Evolutionary conservation across 2,329 filamentous ascomycete species (phyloP).

Genomic region (Basipetospora chlamydospora): DNA sequence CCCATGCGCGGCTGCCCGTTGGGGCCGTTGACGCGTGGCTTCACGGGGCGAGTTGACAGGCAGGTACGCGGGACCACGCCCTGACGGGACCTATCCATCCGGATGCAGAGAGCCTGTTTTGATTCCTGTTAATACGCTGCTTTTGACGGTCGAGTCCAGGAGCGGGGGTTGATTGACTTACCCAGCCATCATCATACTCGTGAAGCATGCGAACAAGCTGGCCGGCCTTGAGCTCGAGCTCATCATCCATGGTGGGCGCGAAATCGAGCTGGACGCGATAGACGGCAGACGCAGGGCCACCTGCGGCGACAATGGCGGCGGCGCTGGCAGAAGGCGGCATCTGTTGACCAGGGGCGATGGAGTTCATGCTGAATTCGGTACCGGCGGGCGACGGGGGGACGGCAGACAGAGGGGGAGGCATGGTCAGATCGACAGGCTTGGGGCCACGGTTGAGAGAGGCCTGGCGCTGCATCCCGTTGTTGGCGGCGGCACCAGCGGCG

Average conservation of each 20-base stretch:
- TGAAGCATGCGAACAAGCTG: conserved; percentile 80
- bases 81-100: conserved; percentile 78
- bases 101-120: conserved; percentile 71
- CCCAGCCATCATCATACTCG: conserved; percentile 97
- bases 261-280: conserved; percentile 93
- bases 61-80: conserved; percentile 91
- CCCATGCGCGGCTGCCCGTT: conserved; percentile 28
- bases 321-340: conserved; percentile 33
- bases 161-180: conserved; percentile 31
- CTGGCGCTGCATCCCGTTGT: conserved; percentile 32
- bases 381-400: conserved; percentile 44
- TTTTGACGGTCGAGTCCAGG: conserved; percentile 10
- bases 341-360: conserved; percentile 31
- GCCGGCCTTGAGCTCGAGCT: conserved; percentile 67
- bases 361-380: conserved; percentile 47
- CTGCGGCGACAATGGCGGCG: conserved; percentile 47
- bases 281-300: conserved; percentile 51
- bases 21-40: conserved; percentile 49
- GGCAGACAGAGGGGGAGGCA: conserved; percentile 19
- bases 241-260: conserved; percentile 80
- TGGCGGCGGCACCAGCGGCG: conserved; percentile 23
- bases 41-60: conserved; percentile 80
- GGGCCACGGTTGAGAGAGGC: conserved; percentile 39
- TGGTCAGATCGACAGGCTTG: conserved; percentile 39
- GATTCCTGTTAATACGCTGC: conserved; percentile 15